Evolutionary conservation across 306 rosid genomes (phyloP), one percentile per base, ranked within the genome.

Genomic region (Biancaea sappan): DNA sequence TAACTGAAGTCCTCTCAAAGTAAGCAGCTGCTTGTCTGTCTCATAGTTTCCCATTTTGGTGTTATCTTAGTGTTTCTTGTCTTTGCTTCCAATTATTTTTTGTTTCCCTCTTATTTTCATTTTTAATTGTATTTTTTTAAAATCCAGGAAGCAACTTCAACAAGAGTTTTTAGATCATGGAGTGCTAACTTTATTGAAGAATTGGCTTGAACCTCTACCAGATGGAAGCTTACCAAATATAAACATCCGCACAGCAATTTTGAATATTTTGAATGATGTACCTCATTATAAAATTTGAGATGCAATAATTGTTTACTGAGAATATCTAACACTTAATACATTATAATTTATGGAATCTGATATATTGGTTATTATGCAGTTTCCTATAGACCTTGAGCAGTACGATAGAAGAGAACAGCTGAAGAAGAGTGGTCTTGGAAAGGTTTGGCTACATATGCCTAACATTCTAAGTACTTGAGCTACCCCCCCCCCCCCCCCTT

Each of bases 201-300:
- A 79, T 79, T 89, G 94, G 94, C 92, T 89, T 29, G 94, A 89
- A 78, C 94, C 90, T 69, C 94, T 89, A 50, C 90, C 94, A 10
- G 94, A 89, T 66, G 92, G 94, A 81, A 89, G 92, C 80, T 80
- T 89, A 60, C 94, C 92, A 0, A 89, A 85, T 73, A 87, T 87
- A 63, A 89, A 87, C 66, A 89, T 89, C 40, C 88, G 90, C 66
- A 87, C 85, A 0, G 90, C 88, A 73, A 85, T 89, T 72, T 80
- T 89, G 88, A 85, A 77, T 67, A 89, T 89, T 81, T 82, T 87
- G 80, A 87, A 83, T 65, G 91, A 89, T 74, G 94, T 85, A 83
- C 46, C 46, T 21, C 72, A 9, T 72, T 48, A 74, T 57, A 28
- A 22, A 71, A 22, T 58, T 38, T 59, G 21, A 66, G 21, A 73